A percentile compares a stretch with the other conserved stretches of the same genome.
phyloP scores from a whole-genome alignment of 2,329 filamentous ascomycete species.

The Fusarium keratoplasticum region DNA sequence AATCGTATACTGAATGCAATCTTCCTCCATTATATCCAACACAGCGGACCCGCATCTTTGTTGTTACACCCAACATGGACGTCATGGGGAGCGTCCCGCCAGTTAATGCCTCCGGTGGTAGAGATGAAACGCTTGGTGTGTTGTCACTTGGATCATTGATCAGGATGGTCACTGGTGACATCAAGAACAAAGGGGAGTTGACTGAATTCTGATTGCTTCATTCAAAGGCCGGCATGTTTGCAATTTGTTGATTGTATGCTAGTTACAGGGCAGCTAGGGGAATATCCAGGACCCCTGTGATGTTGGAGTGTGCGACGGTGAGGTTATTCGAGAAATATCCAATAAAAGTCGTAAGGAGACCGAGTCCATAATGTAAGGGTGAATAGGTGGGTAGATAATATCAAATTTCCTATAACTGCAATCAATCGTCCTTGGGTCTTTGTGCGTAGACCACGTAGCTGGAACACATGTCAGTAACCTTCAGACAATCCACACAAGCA shows the following conservation, averaged over 20 bases:
- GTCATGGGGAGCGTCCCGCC: not conserved
- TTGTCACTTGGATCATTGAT: not conserved
- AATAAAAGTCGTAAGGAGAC: not conserved
- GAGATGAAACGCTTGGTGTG: not conserved
- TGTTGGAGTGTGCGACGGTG: not conserved
- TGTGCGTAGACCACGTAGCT: slow-evolving; percentile 17
- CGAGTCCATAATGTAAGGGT: not conserved
- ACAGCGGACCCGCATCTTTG: not conserved
- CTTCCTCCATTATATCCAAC: not conserved
- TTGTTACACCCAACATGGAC: not conserved
- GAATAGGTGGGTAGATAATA: not conserved
- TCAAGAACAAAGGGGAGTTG: not conserved
- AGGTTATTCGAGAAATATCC: not conserved
- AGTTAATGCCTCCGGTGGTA: not conserved
- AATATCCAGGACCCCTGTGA: not conserved
- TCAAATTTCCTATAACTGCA: not conserved
- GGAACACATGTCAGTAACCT: not conserved
- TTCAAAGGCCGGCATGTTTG: not conserved
- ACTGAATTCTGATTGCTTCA: not conserved
- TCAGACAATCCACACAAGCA: not conserved
- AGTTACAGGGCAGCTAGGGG: not conserved
- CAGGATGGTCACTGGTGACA: too few relatives aligned
- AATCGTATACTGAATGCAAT: not conserved
- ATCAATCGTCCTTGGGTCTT: slow-evolving; percentile 3
- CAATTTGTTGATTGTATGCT: not conserved